Evolutionary conservation across 495 filamentous ascomycete genomes (phyloP), one percentile per base, ranked within the genome.

Genomic region (Trichoderma erinaceum): DNA sequence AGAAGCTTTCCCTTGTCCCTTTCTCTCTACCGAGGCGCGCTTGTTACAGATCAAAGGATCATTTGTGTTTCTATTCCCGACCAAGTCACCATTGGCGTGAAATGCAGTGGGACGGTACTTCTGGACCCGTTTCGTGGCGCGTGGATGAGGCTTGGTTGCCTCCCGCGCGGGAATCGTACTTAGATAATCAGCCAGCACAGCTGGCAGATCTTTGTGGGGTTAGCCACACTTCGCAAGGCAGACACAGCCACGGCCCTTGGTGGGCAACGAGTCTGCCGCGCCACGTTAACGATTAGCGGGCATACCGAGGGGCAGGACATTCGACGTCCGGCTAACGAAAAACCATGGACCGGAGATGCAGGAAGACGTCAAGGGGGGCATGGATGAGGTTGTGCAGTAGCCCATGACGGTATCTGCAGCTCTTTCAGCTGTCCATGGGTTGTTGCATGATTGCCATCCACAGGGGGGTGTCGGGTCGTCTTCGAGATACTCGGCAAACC

Each of bases 391-490:
- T 25, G 27, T 32, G 56, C 56, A 61, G 56, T 32, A 61, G 56
- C 16, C 25, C 25, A 61, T 29, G 56, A 29, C 56, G 25, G 12
- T 29, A 61, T 61, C 5, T 48, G 56, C 56, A 32, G 23, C 27
- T 61, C 63, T 27, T 66, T 66, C 65, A 66, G 65, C 65, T 66
- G 63, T 63, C 48, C 65, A 66, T 25, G 65, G 65, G 41, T 66
- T 44, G 21, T 66, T 23, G 16, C 41, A 29, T 6, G 41, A 16
- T 41, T 50, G 65, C 21, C 27, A 16, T 8, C 41, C 18, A 21
- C 27, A 21, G 41, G 41, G 41, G 38, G 23, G n/a, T 32, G 16
- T 66, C 41, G 48, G 16, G 11, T 46, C 41, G 21, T 21, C 29
- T 32, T 21, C 41, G 21, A 66, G 13, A 23, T 23, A 15, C 16